Base-by-base conservation (phyloP, 257 asterid genomes). In the Salvia miltiorrhiza region DNA sequence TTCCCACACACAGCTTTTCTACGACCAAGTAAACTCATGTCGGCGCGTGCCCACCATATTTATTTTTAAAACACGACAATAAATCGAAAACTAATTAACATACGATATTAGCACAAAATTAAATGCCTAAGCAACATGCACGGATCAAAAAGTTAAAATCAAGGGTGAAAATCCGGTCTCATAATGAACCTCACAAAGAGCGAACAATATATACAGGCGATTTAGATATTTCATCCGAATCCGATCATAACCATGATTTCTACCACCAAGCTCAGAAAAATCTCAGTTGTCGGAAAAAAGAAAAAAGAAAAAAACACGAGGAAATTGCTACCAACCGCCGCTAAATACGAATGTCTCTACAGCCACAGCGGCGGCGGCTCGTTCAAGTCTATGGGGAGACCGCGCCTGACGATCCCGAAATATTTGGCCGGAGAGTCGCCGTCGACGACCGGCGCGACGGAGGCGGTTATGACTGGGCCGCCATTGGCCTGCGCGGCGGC, bases 351-450 rank as follows among this genome's bases (percentile, higher is more conserved):
- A 19, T 11, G 33, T 8, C 28, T 52, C 81, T 78, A 86, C 85
- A 90, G 74, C 96, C 96, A 90, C 80, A 88, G 12, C 37, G 97
- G 97, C 24, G 98, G 97, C 5, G 98, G 98, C 80, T 93, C 94
- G 76, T 93, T 93, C 84, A 93, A 72, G 79, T 93, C 98, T 5
- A 93, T 85, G 43, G 95, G 85, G 80, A 93, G 59, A 60, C 98
- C 98, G 39, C 96, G 98, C 19, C 86, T 70, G 53, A 83, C 90
- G n/a, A 82, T 77, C 74, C 92, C 93, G n/a, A 85, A 86, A 69
- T 44, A 83, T 61, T 57, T 86, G 17, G 81, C 90, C 67, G 87
- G 81, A 20, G 64, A 57, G 2, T 76, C 88, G 3, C 35, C 71
- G 3, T 76, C 95, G 4, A 16, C 71, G 4, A 50, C 82, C 63